Evolutionary conservation across 2,329 filamentous ascomycete species (phyloP), one percentile per base, ranked within the genome.

Genomic region (Venturia effusa): DNA sequence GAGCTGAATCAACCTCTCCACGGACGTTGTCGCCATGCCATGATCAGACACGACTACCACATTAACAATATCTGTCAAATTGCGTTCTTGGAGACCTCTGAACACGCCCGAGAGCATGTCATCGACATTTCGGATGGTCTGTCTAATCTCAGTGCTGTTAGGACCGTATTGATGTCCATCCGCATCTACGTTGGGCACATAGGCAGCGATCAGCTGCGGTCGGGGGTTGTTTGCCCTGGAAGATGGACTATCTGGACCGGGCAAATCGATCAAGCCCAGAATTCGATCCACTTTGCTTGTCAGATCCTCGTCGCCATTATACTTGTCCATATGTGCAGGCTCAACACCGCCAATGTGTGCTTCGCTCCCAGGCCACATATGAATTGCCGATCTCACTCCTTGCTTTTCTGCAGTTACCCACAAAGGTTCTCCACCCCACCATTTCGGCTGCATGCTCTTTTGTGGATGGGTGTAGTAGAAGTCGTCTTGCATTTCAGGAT

Each of bases 351-450:
- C 81, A 66, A 96, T 88, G 73, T 91, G 87, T 6, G 92, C 92
- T 76, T 99, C 94, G 54, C 90, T 95, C 1, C 94, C 94, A 1
- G 94, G 94, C 94, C 94, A 99, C 94, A 99, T 99, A 74, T 99
- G 94, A 32, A 99, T 86, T 0, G 91, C 94, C 37, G 87, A 86
- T 64, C 84, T 84, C 39, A 95, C 80, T 6, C 88, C 88, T 68
- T 91, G 88, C 64, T 84, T 84, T 77, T 97, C 94, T 5, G 93
- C 93, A 1, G 93, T 95, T 32, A 88, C 88, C 94, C 94, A 99
- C 37, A 99, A 81, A 0, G 94, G 94, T 73, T 97, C 92, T 3
- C 92, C 94, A 48, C 84, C 86, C 93, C 94, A 99, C 93, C 94
- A 99, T 72, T 93, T 90, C 0, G 89, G 80, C 68, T 93, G 85